These are phyloP conservation scores for Sugiyamaella chiloensis DNA, from an alignment of 805 yeast species.

Conservation along the genomic window DNA sequence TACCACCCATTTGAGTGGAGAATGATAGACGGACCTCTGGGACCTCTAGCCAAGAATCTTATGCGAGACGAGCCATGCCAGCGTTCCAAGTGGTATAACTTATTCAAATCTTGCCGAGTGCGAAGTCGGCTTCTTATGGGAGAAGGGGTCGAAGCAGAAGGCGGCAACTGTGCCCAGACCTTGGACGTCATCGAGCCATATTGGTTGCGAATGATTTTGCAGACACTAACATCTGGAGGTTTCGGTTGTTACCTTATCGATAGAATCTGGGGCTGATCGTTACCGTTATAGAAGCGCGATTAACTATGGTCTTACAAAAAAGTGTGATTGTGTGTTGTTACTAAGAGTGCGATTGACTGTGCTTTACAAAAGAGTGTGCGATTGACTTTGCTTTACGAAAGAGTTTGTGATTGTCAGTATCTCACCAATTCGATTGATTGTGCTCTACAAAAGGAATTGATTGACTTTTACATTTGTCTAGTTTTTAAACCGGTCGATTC, in stretches of 20 bases:
- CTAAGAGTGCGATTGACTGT: no score
- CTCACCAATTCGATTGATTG: no score
- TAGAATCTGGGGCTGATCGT: slow-evolving; percentile 28
- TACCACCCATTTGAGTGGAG: slow-evolving; percentile 89
- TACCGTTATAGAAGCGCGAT: no score
- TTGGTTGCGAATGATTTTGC: slow-evolving; percentile 46
- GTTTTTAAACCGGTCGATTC: no score
- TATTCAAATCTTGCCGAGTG: slow-evolving; percentile 77
- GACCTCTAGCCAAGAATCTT: slow-evolving; percentile 80
- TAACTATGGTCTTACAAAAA: no score
- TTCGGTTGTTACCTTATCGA: slow-evolving; percentile 32
- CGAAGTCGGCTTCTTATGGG: slow-evolving; percentile 75
- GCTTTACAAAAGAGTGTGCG: no score
- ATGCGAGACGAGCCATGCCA: slow-evolving; percentile 73
- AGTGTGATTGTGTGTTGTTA: no score
- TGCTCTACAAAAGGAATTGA: no score
- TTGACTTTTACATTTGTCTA: no score
- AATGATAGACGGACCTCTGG: slow-evolving; percentile 89
- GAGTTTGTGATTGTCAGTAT: no score
- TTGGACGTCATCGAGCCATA: slow-evolving; percentile 52
- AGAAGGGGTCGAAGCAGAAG: slow-evolving; percentile 84
- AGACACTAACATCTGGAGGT: slow-evolving; percentile 32
- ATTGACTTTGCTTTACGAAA: no score
- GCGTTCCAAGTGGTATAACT: slow-evolving; percentile 88
- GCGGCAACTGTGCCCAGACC: slow-evolving; percentile 74